Conservation (phyloP, 2,329 filamentous ascomycete species). For the Zalaria sp. region DNA sequence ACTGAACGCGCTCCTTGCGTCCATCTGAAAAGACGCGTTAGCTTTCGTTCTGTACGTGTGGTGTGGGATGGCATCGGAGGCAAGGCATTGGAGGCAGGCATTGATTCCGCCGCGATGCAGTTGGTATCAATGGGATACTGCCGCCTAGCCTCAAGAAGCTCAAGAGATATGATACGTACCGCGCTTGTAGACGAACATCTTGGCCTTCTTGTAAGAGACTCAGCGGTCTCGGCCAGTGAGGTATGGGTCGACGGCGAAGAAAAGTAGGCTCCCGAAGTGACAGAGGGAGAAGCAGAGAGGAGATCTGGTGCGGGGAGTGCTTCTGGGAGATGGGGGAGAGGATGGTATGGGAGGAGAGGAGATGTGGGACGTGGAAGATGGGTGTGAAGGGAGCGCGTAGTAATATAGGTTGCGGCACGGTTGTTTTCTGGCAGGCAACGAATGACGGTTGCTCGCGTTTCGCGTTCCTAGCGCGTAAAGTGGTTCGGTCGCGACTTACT, state of each 20-base stretch:
- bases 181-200: conserved; percentile 51
- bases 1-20: conserved; percentile 98
- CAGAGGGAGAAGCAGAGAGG: conserved; percentile 2
- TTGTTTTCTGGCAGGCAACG: neutral
- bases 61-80: conserved; percentile 1
- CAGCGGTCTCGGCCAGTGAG: conserved; percentile 8
- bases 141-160: neutral
- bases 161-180: conserved; percentile 29
- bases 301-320: neutral
- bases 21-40: conserved; percentile 51
- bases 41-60: neutral
- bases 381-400: neutral
- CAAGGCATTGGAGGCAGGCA: conserved; percentile 7
- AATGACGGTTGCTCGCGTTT: neutral
- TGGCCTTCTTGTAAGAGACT: conserved; percentile 8
- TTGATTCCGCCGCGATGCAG: too few species aligned
- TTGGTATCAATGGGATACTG: too few species aligned
- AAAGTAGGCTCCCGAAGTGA: conserved; percentile 3
- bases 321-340: neutral
- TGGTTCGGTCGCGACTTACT: too few species aligned
- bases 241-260: neutral
- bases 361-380: neutral
- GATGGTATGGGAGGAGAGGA: conserved; percentile 1
- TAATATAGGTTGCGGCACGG: neutral
- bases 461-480: neutral